These are phyloP conservation scores for Peronospora belbahrii DNA, from an alignment of 352 stramenopile genomes.

Conservation along the genomic window DNA sequence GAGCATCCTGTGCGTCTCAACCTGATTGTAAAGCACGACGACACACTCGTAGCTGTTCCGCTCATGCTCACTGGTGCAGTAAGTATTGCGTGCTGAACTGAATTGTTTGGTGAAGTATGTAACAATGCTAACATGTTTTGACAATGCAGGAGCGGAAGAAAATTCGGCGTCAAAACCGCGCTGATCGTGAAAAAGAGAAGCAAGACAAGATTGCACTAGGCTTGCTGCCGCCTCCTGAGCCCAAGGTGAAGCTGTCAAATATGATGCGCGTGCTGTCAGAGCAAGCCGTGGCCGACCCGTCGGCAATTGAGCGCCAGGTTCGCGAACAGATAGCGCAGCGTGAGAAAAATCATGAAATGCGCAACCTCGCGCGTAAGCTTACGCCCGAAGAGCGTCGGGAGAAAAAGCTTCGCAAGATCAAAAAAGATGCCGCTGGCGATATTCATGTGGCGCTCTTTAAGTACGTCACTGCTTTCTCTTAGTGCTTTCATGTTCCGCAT, in stretches of 20 bases:
- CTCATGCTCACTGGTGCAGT: conserved; percentile 93
- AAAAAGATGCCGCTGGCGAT: conserved; percentile 88
- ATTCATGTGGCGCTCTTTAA: conserved; percentile 94
- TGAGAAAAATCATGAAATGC: conserved; percentile 94
- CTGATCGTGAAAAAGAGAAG: conserved; percentile 92
- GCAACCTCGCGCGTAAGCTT: conserved; percentile 89
- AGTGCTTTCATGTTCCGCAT: conserved; percentile 2
- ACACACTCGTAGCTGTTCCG: conserved; percentile 67
- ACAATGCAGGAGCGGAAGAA: conserved; percentile 90
- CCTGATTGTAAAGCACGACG: conserved; percentile 54
- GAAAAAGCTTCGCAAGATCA: conserved; percentile 93
- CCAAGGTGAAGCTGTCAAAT: conserved; percentile 96
- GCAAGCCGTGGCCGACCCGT: conserved; percentile 94
- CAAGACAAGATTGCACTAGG: conserved; percentile 92
- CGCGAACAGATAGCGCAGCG: conserved; percentile 91
- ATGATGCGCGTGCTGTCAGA: conserved; percentile 96
- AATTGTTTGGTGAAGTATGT: background rate
- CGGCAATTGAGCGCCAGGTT: conserved; percentile 93
- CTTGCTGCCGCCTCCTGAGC: conserved; percentile 91
- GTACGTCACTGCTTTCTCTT: conserved; percentile 26
- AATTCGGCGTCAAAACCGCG: conserved; percentile 90
- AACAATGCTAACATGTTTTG: background rate
- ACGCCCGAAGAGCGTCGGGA: conserved; percentile 93
- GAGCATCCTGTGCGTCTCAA: conserved; percentile 91
- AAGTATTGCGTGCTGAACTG: conserved; percentile 15